Conservation (phyloP, 1,284 basidiomycete species). For the Austroboletus novae-zelandiae region DNA sequence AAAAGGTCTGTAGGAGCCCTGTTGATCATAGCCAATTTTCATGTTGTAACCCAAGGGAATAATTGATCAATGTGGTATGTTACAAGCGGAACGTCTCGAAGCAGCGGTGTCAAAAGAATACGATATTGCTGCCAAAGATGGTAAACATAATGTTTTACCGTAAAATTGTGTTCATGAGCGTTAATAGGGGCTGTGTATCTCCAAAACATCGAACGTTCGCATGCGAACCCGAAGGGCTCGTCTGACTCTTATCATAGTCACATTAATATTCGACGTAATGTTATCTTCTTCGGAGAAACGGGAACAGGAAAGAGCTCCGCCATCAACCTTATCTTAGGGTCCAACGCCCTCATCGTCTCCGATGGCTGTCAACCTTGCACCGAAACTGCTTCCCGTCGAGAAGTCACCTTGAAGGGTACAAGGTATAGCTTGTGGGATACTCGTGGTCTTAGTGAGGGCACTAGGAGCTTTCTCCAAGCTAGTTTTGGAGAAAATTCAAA, state of each 20-base stretch:
- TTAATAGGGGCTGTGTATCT: background rate
- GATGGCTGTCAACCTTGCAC: constrained; percentile 24
- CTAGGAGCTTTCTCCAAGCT: constrained; percentile 2
- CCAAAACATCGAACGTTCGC: background rate
- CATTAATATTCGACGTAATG: constrained; percentile 8
- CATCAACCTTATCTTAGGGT: constrained; percentile 26
- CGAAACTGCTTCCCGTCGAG: constrained; percentile 8
- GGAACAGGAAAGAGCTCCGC: constrained; percentile 31
- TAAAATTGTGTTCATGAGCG: background rate
- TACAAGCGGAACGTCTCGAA: background rate
- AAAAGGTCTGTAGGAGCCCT: background rate
- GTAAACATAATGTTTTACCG: background rate
- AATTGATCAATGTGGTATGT: background rate
- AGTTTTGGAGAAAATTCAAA: constrained; percentile 14
- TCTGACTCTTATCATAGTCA: too few relatives aligned
- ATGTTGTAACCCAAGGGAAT: background rate
- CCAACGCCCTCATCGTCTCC: constrained; percentile 8
- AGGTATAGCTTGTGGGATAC: constrained; percentile 29
- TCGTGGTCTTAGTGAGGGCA: constrained; percentile 26
- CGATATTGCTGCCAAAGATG: background rate
- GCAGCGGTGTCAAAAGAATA: background rate
- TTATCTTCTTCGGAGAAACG: constrained; percentile 29
- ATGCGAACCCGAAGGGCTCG: too few relatives aligned
- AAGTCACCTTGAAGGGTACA: constrained; percentile 5
- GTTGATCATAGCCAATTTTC: background rate